Base-by-base conservation (phyloP, 2,329 filamentous ascomycete species). In the Pyrenophora tritici-repentis region DNA sequence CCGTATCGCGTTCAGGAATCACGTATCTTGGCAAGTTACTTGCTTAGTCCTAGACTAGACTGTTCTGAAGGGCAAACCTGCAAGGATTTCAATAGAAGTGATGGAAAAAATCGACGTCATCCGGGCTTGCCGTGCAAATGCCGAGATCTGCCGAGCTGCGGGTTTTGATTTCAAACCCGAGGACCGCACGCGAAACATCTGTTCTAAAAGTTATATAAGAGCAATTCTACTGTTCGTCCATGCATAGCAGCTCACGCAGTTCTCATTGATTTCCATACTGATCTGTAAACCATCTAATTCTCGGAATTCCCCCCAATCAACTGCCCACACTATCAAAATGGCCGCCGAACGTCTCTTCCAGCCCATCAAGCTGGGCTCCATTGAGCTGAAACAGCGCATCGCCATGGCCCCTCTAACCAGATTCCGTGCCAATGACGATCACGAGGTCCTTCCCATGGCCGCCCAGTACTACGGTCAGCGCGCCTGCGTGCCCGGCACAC, bases 381-480 rank as follows among this genome's bases (percentile, higher is more conserved):
- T 72, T 16, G 61, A 67, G 47, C 64, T 73, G 37, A 67, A 67
- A 41, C 62, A 71, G 46, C 70, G 72, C 20, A 54, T 74, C 26
- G 63, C 70, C 17, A 72, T 74, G 65, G 70, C 70, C 8, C 70
- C 72, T 3, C 50, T 73, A 16, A 72, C 72, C 1, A 68, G 77
- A 6, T 76, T 76, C 58, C 73, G 76, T 39, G 75, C 75, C 38
- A 65, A 70, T 40, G 75, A 83, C 47, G 71, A 81, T 47, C 78
- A 81, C 59, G 75, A 78, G 3, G 78, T 79, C 6, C 56, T 68
- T 2, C 68, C 66, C n/a, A 62, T 72, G 42, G 75, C 76, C 1
- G 63, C 70, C 39, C 75, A 82, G 31, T 83, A 85, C 71, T 85
- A 85, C 62, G 72, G 68, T 5, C 81, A 86, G 62, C 78, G 83